Percentiles rank a stretch among this genome's conserved stretches.
These are phyloP conservation scores for Myriangium duriaei DNA, from an alignment of 2,329 filamentous ascomycete species.

Conservation along the genomic window DNA sequence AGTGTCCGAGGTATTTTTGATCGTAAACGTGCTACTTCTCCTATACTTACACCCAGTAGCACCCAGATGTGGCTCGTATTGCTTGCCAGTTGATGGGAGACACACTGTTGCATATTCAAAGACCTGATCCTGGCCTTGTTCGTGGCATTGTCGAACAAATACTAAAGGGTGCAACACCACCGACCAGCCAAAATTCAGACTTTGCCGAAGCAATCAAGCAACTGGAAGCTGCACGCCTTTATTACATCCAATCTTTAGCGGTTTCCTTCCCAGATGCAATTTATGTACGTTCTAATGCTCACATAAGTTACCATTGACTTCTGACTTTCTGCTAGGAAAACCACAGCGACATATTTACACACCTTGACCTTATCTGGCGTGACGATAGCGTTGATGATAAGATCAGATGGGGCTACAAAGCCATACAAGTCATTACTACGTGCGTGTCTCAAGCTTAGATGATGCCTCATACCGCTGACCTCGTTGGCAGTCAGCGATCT, in stretches of 20 bases:
- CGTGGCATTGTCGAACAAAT: constrained; percentile 85
- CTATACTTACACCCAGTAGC: background rate
- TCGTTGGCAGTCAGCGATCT: constrained; percentile 52
- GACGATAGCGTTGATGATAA: constrained; percentile 67
- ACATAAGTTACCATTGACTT: background rate
- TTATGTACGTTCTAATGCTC: background rate
- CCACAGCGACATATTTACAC: constrained; percentile 74
- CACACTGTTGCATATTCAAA: constrained; percentile 19
- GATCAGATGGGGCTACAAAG: constrained; percentile 71
- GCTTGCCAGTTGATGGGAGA: constrained; percentile 19
- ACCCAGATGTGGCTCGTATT: constrained; percentile 21
- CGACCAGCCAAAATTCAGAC: constrained; percentile 46
- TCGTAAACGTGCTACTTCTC: background rate
- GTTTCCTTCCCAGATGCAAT: constrained; percentile 87
- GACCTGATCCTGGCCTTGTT: constrained; percentile 46
- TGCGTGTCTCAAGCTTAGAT: background rate
- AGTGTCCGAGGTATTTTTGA: background rate
- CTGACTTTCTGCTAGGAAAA: constrained; percentile 43
- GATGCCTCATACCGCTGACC: background rate
- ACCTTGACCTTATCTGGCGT: constrained; percentile 67
- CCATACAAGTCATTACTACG: constrained; percentile 85
- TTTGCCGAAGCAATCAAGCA: constrained; percentile 87
- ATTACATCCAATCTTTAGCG: constrained; percentile 79
- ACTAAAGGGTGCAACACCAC: constrained; percentile 33
- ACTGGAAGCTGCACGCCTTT: constrained; percentile 69